These are phyloP conservation scores for Kurtzmaniella cleridarum DNA, from an alignment of 805 yeast species.

Conservation along the genomic window DNA sequence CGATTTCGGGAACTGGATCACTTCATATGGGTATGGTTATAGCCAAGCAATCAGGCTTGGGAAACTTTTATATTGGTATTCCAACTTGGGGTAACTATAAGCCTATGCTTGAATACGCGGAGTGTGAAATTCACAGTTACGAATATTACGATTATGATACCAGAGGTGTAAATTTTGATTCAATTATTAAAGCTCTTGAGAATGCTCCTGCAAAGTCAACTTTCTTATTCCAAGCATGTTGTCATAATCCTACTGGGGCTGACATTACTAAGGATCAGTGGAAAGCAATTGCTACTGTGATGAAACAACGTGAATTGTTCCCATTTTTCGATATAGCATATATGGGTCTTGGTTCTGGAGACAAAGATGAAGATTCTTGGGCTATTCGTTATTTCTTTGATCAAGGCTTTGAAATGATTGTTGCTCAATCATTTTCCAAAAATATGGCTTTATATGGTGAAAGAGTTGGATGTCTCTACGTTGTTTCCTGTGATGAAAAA, in stretches of 20 bases:
- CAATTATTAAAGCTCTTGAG: constrained; percentile 20
- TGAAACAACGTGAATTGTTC: constrained; percentile 20
- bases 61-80: constrained; percentile 27
- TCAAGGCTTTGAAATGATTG: constrained; percentile 37
- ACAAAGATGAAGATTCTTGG: constrained; percentile 51
- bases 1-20: constrained; percentile 40
- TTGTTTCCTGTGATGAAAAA: constrained; percentile 14
- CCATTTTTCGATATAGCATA: constrained; percentile 37
- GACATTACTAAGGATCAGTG: constrained; percentile 35
- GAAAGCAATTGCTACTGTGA: constrained; percentile 21
- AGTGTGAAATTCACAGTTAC: constrained; percentile 21
- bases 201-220: constrained; percentile 27
- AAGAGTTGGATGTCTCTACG: constrained; percentile 35
- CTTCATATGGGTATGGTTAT: constrained; percentile 32
- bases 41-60: constrained; percentile 18
- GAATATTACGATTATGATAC: constrained; percentile 25
- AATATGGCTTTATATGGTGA: constrained; percentile 39
- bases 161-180: constrained; percentile 25
- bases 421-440: constrained; percentile 36
- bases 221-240: constrained; percentile 36
- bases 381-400: constrained; percentile 29
- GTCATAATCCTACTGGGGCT: constrained; percentile 43
- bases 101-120: constrained; percentile 28
- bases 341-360: constrained; percentile 46
- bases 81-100: constrained; percentile 39